Evolutionary conservation across 148 eudicot genomes (phyloP).

Genomic region (Dysphania ambrosioides): DNA sequence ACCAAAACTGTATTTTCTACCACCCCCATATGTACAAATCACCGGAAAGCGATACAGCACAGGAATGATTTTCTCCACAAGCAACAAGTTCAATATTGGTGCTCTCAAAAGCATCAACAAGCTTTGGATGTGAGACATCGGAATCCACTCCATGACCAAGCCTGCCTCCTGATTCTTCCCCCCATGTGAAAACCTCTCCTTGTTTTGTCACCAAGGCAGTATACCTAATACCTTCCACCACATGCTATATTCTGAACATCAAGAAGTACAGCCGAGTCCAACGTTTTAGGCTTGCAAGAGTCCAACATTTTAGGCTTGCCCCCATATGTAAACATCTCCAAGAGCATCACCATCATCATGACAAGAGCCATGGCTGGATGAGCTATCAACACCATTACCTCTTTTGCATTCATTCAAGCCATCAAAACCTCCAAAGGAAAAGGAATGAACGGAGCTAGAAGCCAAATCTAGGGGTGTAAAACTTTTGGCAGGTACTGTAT

Average conservation of each 20-base stretch:
- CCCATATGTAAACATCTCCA: constrained; percentile 68
- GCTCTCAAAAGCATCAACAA: constrained; percentile 44
- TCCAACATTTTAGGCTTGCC: constrained; percentile 49
- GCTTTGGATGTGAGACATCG: constrained; percentile 58
- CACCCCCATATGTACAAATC: constrained; percentile 79
- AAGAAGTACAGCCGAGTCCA: constrained; percentile 56
- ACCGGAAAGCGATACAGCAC: constrained; percentile 63
- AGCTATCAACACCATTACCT: constrained; percentile 50
- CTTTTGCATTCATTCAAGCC: constrained; percentile 36
- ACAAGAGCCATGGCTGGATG: constrained; percentile 64
- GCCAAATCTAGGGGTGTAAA: constrained; percentile 35
- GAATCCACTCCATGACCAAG: constrained; percentile 76
- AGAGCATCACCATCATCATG: constrained; percentile 54
- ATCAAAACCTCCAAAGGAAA: constrained; percentile 46
- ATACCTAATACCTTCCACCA: constrained; percentile 57
- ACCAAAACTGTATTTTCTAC: constrained; percentile 47
- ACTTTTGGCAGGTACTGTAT: constrained; percentile 32
- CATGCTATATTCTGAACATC: constrained; percentile 63
- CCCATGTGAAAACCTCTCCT: constrained; percentile 75
- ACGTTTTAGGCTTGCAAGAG: constrained; percentile 47
- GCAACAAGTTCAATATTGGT: constrained; percentile 52
- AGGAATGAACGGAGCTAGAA: constrained; percentile 39
- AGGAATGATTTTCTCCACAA: constrained; percentile 73
- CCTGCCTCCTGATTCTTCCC: constrained; percentile 66
- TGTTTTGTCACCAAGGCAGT: constrained; percentile 64